Percentiles rank a stretch among this genome's conserved stretches.
These are phyloP conservation scores for Pseudozyma thailandica DNA, from an alignment of 1,284 basidiomycete genomes.

Conservation along the genomic window DNA sequence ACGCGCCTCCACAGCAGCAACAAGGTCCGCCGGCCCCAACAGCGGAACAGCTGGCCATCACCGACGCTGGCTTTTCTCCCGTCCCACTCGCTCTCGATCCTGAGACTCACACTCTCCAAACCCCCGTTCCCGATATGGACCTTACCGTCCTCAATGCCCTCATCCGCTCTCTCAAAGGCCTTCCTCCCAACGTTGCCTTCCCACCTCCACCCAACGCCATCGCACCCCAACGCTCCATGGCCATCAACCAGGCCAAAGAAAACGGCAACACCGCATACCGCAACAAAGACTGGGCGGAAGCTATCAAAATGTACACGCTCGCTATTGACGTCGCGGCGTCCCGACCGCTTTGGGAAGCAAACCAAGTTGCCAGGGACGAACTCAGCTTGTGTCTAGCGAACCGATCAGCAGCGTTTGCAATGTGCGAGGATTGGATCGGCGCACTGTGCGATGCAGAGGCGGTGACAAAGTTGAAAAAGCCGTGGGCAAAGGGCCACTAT, in stretches of 20 bases:
- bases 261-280: conserved; percentile 62
- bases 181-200: conserved; percentile 63
- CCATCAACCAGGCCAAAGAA: conserved; percentile 64
- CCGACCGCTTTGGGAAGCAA: conserved; percentile 89
- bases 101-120: conserved; percentile 30
- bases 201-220: conserved; percentile 66
- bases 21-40: conserved; percentile 57
- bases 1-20: conserved; percentile 46
- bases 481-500: conserved; percentile 96
- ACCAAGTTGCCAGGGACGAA: conserved; percentile 85
- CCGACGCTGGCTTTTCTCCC: conserved; percentile 53
- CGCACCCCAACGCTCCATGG: conserved; percentile 60
- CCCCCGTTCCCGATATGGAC: conserved; percentile 54
- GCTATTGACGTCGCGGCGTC: conserved; percentile 84
- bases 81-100: conserved; percentile 54
- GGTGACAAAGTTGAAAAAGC: conserved; percentile 83
- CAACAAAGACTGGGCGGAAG: conserved; percentile 74
- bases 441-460: conserved; percentile 91
- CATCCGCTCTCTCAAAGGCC: conserved; percentile 54
- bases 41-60: conserved; percentile 59
- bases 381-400: conserved; percentile 88
- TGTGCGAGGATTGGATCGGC: conserved; percentile 79
- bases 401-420: conserved; percentile 84
- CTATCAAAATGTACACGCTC: conserved; percentile 84
- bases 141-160: conserved; percentile 65